phyloP scores from a whole-genome alignment of 2,329 filamentous ascomycete species.

The Cercospora sp. region DNA sequence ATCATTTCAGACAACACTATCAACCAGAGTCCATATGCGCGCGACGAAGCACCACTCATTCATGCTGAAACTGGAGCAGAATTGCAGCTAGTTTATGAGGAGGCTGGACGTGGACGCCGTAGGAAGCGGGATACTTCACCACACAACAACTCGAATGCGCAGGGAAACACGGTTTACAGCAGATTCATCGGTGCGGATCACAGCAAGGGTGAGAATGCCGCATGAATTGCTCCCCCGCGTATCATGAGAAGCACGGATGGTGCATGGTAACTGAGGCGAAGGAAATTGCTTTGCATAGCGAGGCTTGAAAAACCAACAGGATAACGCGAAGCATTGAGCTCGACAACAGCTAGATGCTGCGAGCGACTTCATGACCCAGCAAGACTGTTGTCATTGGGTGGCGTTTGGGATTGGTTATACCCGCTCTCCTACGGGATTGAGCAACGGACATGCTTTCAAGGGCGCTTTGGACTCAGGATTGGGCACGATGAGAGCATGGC shows the following conservation, averaged over 20 bases:
- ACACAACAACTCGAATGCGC: background rate
- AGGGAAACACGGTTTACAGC: background rate
- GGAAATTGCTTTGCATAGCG: background rate
- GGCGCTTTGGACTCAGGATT: background rate
- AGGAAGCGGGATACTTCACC: background rate
- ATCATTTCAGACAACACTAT: constrained; percentile 4
- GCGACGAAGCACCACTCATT: background rate
- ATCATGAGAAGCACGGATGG: background rate
- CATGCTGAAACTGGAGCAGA: constrained; percentile 12
- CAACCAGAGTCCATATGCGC: background rate
- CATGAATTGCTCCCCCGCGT: background rate
- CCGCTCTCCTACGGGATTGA: constrained; percentile 7
- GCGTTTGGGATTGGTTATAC: background rate
- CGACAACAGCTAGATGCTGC: background rate
- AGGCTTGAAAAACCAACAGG: background rate
- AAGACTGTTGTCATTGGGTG: background rate
- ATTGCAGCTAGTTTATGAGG: constrained; percentile 8
- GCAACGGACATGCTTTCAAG: background rate
- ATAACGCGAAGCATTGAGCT: background rate
- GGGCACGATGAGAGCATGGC: background rate
- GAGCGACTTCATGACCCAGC: background rate
- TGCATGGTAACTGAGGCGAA: background rate
- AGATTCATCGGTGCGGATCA: background rate
- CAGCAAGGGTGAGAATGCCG: background rate
- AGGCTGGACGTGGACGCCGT: background rate